Conservation (phyloP, 768 basidiomycete genomes). For the Tulasnella sp. region DNA sequence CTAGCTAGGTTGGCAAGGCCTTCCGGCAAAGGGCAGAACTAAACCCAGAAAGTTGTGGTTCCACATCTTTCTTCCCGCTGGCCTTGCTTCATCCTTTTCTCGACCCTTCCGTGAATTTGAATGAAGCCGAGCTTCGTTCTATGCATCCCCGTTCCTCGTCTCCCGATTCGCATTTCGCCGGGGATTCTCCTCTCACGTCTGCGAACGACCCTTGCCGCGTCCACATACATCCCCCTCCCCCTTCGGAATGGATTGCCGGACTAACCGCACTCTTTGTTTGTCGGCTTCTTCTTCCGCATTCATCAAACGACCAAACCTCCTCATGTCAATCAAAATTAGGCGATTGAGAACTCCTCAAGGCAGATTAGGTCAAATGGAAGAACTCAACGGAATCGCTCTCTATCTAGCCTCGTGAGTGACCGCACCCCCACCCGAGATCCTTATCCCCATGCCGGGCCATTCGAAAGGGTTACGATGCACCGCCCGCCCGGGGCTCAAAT, state of each 20-base stretch:
- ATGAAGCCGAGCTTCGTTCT: not conserved
- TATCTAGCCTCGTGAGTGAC: conserved; percentile 13
- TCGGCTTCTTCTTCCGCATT: not conserved
- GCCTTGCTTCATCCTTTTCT: not conserved
- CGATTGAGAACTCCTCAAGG: conserved; percentile 10
- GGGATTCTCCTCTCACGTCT: not conserved
- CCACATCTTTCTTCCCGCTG: not conserved
- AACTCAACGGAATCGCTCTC: conserved; percentile 14
- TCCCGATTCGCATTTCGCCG: not conserved
- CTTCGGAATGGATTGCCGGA: not conserved
- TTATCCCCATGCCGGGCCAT: not conserved
- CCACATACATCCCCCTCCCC: not conserved
- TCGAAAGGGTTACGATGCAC: not conserved
- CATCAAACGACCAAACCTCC: not conserved
- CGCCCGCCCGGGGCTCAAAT: not conserved
- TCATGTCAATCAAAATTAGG: not conserved
- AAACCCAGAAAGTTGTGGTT: not conserved
- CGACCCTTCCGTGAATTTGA: not conserved
- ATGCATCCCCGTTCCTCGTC: not conserved
- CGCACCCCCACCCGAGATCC: not conserved
- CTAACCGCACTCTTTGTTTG: not conserved
- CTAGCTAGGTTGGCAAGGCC: not conserved
- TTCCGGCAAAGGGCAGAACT: not conserved
- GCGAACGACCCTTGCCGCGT: not conserved
- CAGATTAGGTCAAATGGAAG: conserved; percentile 13